These are phyloP conservation scores for Tetradesmus lagerheimii DNA, from an alignment of 139 green algal genomes.

Conservation along the genomic window DNA sequence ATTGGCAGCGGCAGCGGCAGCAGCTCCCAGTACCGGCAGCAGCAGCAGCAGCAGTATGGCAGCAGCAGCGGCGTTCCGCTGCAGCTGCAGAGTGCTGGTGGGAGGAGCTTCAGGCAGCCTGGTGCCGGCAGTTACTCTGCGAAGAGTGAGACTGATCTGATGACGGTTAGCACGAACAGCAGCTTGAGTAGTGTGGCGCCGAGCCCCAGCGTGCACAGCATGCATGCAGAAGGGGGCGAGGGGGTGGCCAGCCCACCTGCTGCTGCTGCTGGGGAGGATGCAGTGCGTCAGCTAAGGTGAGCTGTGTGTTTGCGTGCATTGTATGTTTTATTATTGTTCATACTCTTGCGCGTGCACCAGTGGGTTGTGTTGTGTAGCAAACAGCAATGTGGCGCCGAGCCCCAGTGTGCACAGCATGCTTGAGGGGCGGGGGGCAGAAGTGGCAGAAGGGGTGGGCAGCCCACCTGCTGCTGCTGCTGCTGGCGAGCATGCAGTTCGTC, in stretches of 20 bases:
- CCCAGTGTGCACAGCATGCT: slow-evolving; percentile 7
- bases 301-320: too few species aligned
- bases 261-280: neutral
- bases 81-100: neutral
- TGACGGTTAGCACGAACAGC: slow-evolving; percentile 28
- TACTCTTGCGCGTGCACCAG: too few species aligned
- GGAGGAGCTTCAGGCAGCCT: neutral
- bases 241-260: neutral
- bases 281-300: slow-evolving; percentile 4
- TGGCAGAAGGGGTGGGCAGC: neutral
- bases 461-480: neutral
- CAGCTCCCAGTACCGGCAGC: neutral
- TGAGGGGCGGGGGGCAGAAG: too few species aligned
- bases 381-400: neutral
- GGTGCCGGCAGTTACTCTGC: neutral
- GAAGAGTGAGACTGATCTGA: slow-evolving; percentile 30
- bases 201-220: neutral
- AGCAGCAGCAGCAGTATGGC: neutral
- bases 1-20: neutral
- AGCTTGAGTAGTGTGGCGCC: slow-evolving; percentile 32
- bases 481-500: neutral
- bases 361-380: too few species aligned
- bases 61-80: neutral
- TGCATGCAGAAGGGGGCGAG: neutral
- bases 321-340: too few species aligned